These are phyloP conservation scores for Chrysophaeum taylorii DNA, from an alignment of 352 stramenopile species.

Conservation along the genomic window DNA sequence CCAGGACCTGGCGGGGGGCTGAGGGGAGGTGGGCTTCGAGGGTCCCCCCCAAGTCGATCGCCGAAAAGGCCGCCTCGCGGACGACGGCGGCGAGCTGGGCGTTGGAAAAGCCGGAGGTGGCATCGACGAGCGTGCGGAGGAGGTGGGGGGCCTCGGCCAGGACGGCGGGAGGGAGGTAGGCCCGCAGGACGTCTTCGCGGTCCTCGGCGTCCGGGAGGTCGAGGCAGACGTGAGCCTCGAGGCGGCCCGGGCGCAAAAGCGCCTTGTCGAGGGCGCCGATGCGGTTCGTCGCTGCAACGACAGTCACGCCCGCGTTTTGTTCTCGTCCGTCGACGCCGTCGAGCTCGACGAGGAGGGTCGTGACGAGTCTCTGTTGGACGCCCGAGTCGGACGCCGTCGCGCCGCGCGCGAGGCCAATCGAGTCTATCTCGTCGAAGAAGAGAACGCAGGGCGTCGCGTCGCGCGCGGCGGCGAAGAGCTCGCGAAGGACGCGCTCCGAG, in stretches of 20 bases:
- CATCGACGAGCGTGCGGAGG: background rate
- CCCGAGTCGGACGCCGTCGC: conserved; percentile 16
- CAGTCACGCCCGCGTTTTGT: conserved; percentile 59
- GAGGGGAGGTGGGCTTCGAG: too few species aligned
- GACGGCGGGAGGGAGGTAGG: background rate
- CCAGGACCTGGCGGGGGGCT: too few species aligned
- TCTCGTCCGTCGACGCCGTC: conserved; percentile 50
- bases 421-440: conserved; percentile 99
- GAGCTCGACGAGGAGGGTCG: conserved; percentile 71
- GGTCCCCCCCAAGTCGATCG: too few species aligned
- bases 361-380: conserved; percentile 48
- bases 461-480: conserved; percentile 89
- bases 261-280: conserved; percentile 85
- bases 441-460: conserved; percentile 87
- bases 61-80: too few species aligned
- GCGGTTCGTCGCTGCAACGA: conserved; percentile 95
- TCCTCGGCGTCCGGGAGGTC: conserved; percentile 57
- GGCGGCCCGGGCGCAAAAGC: conserved; percentile 75
- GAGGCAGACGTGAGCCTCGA: conserved; percentile 72
- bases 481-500: conserved; percentile 86
- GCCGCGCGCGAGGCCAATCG: conserved; percentile 46
- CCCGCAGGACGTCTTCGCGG: conserved; percentile 56
- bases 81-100: background rate
- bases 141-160: background rate
- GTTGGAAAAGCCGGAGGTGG: background rate